Evolutionary conservation across 164 flowering plant genomes (phyloP).

Genomic region (Liquidambar formosana): DNA sequence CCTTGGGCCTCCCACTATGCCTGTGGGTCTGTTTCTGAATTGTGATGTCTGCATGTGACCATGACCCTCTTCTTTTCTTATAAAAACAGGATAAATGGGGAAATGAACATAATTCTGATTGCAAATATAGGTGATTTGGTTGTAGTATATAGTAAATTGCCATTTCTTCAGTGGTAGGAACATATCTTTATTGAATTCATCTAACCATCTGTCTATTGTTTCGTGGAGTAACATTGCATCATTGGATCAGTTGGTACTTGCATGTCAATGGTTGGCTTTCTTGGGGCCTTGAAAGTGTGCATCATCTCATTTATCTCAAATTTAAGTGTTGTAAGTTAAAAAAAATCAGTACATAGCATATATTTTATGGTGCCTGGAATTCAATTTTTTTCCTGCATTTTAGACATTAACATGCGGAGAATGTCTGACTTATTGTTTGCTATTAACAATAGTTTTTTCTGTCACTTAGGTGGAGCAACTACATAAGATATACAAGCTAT

Average conservation of each 20-base stretch:
- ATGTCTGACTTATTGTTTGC: neutral
- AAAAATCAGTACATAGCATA: neutral
- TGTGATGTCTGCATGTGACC: too few species aligned
- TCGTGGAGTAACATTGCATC: too few species aligned
- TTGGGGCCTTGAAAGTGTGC: neutral
- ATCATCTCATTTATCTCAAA: neutral
- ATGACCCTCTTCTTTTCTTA: too few species aligned
- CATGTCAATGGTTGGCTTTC: neutral
- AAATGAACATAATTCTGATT: too few species aligned
- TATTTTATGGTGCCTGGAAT: neutral
- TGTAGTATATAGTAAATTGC: too few species aligned
- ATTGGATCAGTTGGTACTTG: neutral
- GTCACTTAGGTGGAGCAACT: slow-evolving; percentile 61
- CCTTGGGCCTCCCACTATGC: too few species aligned
- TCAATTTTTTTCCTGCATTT: neutral
- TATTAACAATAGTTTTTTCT: neutral
- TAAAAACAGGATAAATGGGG: too few species aligned
- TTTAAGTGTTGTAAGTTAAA: neutral
- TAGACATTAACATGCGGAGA: neutral
- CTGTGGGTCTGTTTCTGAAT: too few species aligned
- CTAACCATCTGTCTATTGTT: too few species aligned
- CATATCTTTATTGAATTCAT: too few species aligned
- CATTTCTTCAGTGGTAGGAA: too few species aligned
- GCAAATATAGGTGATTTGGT: too few species aligned
- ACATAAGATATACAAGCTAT: slow-evolving; percentile 68